Percentiles rank a stretch among this genome's conserved stretches.
These are phyloP conservation scores for Oryza glaberrima DNA, from an alignment of 176 grass and related monocot species.

Conservation along the genomic window DNA sequence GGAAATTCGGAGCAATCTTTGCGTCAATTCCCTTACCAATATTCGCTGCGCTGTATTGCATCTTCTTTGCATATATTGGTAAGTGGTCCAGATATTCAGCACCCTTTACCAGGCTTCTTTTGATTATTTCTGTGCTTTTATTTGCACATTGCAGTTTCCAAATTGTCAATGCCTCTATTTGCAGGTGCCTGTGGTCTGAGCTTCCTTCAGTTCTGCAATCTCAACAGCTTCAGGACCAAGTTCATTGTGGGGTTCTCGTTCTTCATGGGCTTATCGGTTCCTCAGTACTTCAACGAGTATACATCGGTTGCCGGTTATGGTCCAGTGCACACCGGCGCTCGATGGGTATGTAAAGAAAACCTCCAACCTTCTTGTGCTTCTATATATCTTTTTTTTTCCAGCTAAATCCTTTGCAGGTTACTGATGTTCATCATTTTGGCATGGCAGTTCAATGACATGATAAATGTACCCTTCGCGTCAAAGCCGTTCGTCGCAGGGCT, in stretches of 20 bases:
- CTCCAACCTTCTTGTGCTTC: not conserved
- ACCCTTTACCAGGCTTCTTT: not conserved
- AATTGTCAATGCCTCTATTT: not conserved
- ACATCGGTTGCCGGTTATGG: constrained; percentile 45
- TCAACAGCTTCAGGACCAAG: constrained; percentile 74
- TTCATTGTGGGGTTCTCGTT: constrained; percentile 68
- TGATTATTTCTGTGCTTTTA: not conserved
- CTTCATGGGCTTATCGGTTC: constrained; percentile 62
- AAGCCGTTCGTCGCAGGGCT: constrained; percentile 49
- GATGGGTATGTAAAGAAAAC: constrained; percentile 40
- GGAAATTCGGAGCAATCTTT: constrained; percentile 68
- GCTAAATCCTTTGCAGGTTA: not conserved
- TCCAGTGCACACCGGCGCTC: constrained; percentile 50
- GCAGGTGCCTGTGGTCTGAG: constrained; percentile 58
- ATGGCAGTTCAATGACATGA: constrained; percentile 63
- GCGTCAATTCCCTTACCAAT: constrained; percentile 60
- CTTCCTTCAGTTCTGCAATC: constrained; percentile 74
- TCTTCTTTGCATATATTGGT: constrained; percentile 67
- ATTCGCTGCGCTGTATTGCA: constrained; percentile 59
- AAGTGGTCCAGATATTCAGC: not conserved
- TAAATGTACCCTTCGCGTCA: constrained; percentile 58
- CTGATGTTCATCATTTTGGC: not conserved
- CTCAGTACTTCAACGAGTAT: constrained; percentile 69
- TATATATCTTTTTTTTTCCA: not conserved
- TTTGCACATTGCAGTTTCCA: not conserved